Conservation (phyloP, 2,329 filamentous ascomycete genomes). For the Davidsoniella eucalypti region DNA sequence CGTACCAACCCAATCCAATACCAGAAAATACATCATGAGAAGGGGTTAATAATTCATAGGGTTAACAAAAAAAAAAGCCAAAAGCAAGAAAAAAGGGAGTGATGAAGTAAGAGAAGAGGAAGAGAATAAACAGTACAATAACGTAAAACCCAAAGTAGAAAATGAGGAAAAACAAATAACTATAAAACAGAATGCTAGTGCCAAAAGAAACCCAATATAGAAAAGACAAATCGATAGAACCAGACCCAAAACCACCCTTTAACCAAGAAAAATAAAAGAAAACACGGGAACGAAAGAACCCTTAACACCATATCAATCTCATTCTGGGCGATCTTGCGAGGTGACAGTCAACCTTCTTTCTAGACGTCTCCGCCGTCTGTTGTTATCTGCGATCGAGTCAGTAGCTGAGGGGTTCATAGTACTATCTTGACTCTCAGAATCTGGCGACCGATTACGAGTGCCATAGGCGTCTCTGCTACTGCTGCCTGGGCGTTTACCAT, state of each 20-base stretch:
- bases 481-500: slow-evolving; percentile 21
- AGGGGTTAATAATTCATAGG: too few relatives aligned
- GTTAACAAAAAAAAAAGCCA: too few relatives aligned
- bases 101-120: too few relatives aligned
- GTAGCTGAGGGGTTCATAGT: slow-evolving; percentile 31
- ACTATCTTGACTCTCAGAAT: slow-evolving; percentile 28
- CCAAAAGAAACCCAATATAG: not conserved
- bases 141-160: not conserved
- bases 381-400: slow-evolving; percentile 30
- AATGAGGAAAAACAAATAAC: not conserved
- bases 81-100: too few relatives aligned
- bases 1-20: too few relatives aligned
- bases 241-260: not conserved
- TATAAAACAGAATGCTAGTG: not conserved
- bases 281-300: not conserved
- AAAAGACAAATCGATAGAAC: not conserved
- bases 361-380: slow-evolving; percentile 33
- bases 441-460: slow-evolving; percentile 28
- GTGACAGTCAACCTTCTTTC: slow-evolving; percentile 31
- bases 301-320: not conserved
- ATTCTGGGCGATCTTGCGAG: slow-evolving; percentile 5
- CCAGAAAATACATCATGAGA: too few relatives aligned
- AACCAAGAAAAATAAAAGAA: not conserved
- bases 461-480: slow-evolving; percentile 45
- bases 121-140: too few relatives aligned